Percentiles rank a stretch among this genome's conserved stretches.
Conservation (phyloP, 2,329 filamentous ascomycete genomes). For the Talaromyces sp. region DNA sequence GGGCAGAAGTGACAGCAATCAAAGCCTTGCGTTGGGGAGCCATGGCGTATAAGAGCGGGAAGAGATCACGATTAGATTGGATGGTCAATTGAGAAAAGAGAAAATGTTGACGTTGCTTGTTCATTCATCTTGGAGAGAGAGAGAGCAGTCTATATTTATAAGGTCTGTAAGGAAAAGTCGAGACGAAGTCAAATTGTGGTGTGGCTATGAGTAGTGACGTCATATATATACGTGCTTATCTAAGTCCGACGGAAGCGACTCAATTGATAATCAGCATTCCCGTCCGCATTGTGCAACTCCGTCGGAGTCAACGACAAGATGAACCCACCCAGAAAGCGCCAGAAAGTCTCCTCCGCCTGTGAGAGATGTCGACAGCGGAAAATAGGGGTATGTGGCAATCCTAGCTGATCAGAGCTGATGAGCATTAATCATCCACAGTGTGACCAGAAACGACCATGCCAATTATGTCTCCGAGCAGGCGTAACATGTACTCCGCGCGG, state of each 20-base stretch:
- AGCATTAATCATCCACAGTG: too few relatives aligned
- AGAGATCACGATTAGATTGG: not conserved
- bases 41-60: not conserved
- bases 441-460: too few relatives aligned
- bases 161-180: not conserved
- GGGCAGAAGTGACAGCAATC: conserved; percentile 5
- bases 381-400: not conserved
- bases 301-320: not conserved
- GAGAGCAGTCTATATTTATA: not conserved
- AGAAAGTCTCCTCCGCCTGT: not conserved
- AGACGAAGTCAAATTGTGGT: not conserved
- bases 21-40: conserved; percentile 4
- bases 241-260: not conserved
- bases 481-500: too few relatives aligned
- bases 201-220: not conserved
- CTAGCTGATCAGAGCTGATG: too few relatives aligned
- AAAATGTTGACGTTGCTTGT: not conserved
- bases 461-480: too few relatives aligned
- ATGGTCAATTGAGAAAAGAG: not conserved
- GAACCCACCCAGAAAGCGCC: not conserved
- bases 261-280: not conserved
- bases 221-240: not conserved
- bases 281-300: not conserved
- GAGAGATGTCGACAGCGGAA: not conserved
- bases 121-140: not conserved